Evolutionary conservation across 495 filamentous ascomycete genomes (phyloP).

Genomic region (Amorphotheca resinae): DNA sequence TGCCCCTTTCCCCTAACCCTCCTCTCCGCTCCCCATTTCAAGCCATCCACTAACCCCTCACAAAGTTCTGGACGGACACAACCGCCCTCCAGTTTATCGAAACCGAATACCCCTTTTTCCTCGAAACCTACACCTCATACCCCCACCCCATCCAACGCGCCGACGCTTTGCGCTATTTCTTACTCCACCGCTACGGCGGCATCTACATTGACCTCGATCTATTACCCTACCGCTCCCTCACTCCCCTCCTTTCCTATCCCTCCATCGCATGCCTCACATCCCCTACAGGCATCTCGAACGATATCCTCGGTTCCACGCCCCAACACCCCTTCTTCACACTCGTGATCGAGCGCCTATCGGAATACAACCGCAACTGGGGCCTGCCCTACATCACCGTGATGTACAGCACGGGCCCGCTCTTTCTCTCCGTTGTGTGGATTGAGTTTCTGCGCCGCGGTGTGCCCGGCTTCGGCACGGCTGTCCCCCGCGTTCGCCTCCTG

Average conservation of each 20-base stretch:
- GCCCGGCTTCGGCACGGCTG: slow-evolving; percentile 5
- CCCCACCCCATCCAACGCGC: slow-evolving; percentile 70
- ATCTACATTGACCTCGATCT: slow-evolving; percentile 84
- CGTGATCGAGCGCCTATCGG: slow-evolving; percentile 53
- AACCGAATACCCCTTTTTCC: slow-evolving; percentile 65
- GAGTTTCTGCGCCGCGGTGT: slow-evolving; percentile 32
- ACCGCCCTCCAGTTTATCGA: slow-evolving; percentile 58
- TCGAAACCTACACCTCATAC: slow-evolving; percentile 68
- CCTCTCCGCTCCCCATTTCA: background rate
- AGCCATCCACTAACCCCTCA: background rate
- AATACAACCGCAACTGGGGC: slow-evolving; percentile 61
- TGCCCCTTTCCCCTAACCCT: background rate
- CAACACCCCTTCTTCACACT: slow-evolving; percentile 69
- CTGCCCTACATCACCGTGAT: slow-evolving; percentile 80
- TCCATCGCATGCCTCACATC: slow-evolving; percentile 67
- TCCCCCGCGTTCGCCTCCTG: slow-evolving; percentile 26
- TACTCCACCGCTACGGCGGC: slow-evolving; percentile 67
- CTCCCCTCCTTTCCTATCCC: slow-evolving; percentile 64
- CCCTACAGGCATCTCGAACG: slow-evolving; percentile 79
- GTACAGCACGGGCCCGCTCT: slow-evolving; percentile 73
- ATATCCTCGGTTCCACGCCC: slow-evolving; percentile 65
- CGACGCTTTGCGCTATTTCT: slow-evolving; percentile 75
- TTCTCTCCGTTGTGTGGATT: slow-evolving; percentile 71
- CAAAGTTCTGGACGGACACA: slow-evolving; percentile 70
- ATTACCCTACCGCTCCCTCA: slow-evolving; percentile 64